These are phyloP conservation scores for Myrica gale DNA, from an alignment of 306 rosid genomes.

Conservation along the genomic window DNA sequence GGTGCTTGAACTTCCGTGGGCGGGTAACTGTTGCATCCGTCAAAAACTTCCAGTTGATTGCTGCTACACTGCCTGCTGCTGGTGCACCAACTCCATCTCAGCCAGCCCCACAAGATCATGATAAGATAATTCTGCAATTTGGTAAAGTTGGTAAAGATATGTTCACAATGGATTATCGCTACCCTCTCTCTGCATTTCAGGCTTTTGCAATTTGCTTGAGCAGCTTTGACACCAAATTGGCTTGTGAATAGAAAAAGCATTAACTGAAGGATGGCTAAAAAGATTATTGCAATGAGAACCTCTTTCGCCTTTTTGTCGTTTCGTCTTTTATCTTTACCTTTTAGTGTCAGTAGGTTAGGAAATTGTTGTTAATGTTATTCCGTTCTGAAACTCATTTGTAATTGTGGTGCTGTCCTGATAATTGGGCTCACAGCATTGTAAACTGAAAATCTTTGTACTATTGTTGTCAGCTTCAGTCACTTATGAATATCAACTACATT, in stretches of 20 bases:
- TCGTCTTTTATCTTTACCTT: background rate
- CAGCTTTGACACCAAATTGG: slow-evolving; percentile 88
- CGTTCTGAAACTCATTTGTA: slow-evolving; percentile 39
- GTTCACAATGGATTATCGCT: slow-evolving; percentile 90
- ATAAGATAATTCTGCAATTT: slow-evolving; percentile 77
- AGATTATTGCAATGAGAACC: slow-evolving; percentile 20
- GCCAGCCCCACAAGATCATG: slow-evolving; percentile 66
- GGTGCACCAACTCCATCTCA: slow-evolving; percentile 60
- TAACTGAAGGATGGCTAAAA: slow-evolving; percentile 3
- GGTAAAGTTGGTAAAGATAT: slow-evolving; percentile 83
- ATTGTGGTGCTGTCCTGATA: slow-evolving; percentile 12
- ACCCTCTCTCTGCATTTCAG: slow-evolving; percentile 84
- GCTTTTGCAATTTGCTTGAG: slow-evolving; percentile 85
- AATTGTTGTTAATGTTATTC: slow-evolving; percentile 32
- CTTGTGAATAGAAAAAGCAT: slow-evolving; percentile 60
- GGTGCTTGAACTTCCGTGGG: slow-evolving; percentile 89
- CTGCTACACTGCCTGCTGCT: slow-evolving; percentile 65
- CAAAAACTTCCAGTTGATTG: slow-evolving; percentile 83
- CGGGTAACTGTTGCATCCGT: slow-evolving; percentile 84
- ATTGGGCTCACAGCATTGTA: slow-evolving; percentile 9
- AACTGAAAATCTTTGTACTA: background rate
- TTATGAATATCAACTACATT: background rate
- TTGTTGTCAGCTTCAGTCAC: background rate
- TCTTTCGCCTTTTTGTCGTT: slow-evolving; percentile 9
- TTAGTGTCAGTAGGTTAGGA: slow-evolving; percentile 38